Percentiles rank a stretch among this genome's conserved stretches.
Conservation (phyloP, 1,139 yeast species). For the Suhomyces yuchorum region DNA sequence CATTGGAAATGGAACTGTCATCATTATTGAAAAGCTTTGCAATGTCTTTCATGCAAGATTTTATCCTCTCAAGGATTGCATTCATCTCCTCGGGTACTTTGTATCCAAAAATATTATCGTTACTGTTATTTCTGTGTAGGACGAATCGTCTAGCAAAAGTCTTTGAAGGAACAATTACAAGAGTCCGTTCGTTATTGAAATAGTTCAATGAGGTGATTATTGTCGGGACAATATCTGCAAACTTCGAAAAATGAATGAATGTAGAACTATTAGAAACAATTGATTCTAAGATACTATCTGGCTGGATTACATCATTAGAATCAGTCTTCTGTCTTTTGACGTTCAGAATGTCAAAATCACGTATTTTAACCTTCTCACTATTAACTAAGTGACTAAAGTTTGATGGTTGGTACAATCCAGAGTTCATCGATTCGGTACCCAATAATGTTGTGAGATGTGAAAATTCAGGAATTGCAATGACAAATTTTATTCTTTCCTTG, state of each 20-base stretch:
- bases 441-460: no score
- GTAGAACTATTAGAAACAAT: slow-evolving; percentile 10
- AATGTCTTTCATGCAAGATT: slow-evolving; percentile 3
- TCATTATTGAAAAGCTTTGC: slow-evolving; percentile 14
- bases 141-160: slow-evolving; percentile 4
- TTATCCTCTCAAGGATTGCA: background rate
- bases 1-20: background rate
- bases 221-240: slow-evolving; percentile 5
- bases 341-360: background rate
- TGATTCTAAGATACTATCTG: slow-evolving; percentile 2
- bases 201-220: slow-evolving; percentile 1
- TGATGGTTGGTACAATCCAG: background rate
- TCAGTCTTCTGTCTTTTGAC: slow-evolving; percentile 1
- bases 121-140: background rate
- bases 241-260: background rate
- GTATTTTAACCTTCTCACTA: background rate
- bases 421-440: background rate
- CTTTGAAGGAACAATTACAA: slow-evolving; percentile 33
- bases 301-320: background rate
- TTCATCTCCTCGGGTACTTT: slow-evolving; percentile 7
- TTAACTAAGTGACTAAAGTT: background rate
- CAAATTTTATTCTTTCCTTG: slow-evolving; percentile 14
- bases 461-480: slow-evolving; percentile 13
- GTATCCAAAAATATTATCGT: slow-evolving; percentile 2
- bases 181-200: slow-evolving; percentile 25